Base-by-base conservation (phyloP, 345 rosid genomes). In the Camelina laxa region DNA sequence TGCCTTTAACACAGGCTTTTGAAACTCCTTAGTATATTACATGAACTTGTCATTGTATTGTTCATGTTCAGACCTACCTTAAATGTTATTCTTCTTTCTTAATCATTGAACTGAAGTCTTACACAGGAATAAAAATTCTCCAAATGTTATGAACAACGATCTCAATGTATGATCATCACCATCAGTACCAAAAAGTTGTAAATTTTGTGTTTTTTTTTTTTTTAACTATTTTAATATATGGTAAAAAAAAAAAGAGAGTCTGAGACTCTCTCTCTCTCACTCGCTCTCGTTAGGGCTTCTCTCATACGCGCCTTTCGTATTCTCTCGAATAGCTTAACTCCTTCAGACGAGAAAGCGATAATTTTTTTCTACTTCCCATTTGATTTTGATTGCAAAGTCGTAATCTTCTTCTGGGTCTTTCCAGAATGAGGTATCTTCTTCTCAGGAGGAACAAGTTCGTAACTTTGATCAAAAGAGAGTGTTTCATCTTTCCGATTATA, bases 361-460 rank as follows among this genome's bases (percentile, higher is more conserved):
- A 67, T 1, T 57, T 60, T 69, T 70, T 53, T 13, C 27, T 16
- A 13, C 16, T 17, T 0, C 59, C 58, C 60, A 63, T 56, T 56
- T 70, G 48, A 47, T 54, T 55, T 49, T 47, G n/a, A 30, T 41
- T 12, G 22, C 64, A 53, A 3, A 76, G 17, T 31, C 45, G 51
- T 63, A 47, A 70, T 47, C 80, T 21, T 59, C 58, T 60, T 49
- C 66, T 69, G 75, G 75, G 75, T 11, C 24, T 53, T 63, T 41
- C 72, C 57, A 57, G 56, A 70, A 79, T 82, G 85, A 83, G 75
- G 33, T 67, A 53, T 24, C 67, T 77, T 14, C 75, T 85, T 65
- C 79, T 31, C 54, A 58, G 72, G 36, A 69, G 79, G 61, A 76
- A 67, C 68, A 81, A 80, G 50, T 48, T 85, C 47, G 47, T 67